Base-by-base conservation (phyloP, 2,329 filamentous ascomycete genomes). In the Spiromastix sp. region DNA sequence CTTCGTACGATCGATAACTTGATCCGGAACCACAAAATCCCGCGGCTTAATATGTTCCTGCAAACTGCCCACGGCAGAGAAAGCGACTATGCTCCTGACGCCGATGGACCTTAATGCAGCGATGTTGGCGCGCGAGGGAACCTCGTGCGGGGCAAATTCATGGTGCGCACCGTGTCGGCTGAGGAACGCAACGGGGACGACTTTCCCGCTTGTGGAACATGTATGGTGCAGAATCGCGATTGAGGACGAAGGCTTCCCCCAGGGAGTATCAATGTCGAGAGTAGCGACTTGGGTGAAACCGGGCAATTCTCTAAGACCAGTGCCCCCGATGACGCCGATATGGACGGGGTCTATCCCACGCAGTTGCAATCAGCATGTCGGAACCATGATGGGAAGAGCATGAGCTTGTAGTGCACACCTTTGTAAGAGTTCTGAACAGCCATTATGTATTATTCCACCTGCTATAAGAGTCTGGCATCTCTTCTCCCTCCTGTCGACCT, bases 1-100 rank as follows among this genome's bases (percentile, higher is more conserved):
- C 74, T 95, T 96, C 47, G 89, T 96, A 43, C 89, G 84, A 67
- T 98, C 91, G 57, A 96, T 95, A 59, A 93, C 75, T 68, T 98
- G 91, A 63, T 95, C 86, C 0, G 89, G 91, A 9, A 98, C 74
- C 34, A 96, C 84, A 60, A 98, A 98, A 68, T 98, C 91, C 64
- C 91, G 81, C 28, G 91, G 91, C 64, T 83, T 85, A 60, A 98
- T 89, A 54, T 85, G 76, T 67, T 95, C 91, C 57, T 82, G 85
- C 56, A 98, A 68, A 52, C 81, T 89, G 43, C 91, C 91, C 38
- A 98, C 91, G 32, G 91, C 91, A 45, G 81, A 89, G 68, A 98
- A 98, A 44, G 89, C 86, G 55, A 98, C 84, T 57, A 96, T 76
- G 56, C 78, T 83, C 52, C 87, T 79, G 30, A 96, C 91, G 47